Base-by-base conservation (phyloP, 2,329 filamentous ascomycete genomes). In the Nemania sp. region DNA sequence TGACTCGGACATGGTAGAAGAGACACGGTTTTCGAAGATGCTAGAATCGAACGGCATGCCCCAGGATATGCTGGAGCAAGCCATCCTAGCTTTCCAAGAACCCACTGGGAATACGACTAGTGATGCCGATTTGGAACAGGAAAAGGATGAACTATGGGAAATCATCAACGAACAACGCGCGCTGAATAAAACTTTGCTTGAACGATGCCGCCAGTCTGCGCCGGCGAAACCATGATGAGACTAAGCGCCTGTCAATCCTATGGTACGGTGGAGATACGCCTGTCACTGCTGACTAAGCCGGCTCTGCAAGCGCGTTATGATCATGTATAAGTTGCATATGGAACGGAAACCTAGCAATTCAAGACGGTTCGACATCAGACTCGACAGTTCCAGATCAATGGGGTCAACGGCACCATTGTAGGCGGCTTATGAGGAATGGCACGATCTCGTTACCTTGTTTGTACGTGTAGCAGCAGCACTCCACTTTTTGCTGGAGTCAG, bases 11-110 rank as follows among this genome's bases (percentile, higher is more conserved):
- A 54, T 76, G 17, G 63, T 70, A 6, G 64, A 65, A 3, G 65
- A 73, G n/a, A 75, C 74, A 12, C 70, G 73, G 54, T 77, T 84
- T 47, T 68, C 69, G 45, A 70, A 70, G 36, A 73, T 80, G 66
- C 67, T 83, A 19, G 67, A 70, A 31, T 66, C 73, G 8, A 72
- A 74, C 2, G 81, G 81, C 0, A 75, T 84, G 49, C 71, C 78
- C 0, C 61, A 68, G 4, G 73, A 76, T 14, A 67, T 73, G 2
- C 66, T 86, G 26, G 76, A 83, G 57, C 68, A 73, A 39, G 81
- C 80, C 11, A 74, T 83, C 20, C 66, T 76, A 3, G 72, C 75
- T 5, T 75, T 84, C 41, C 71, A 73, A 53, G 65, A 72, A 28
- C 70, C 72, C 3, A 55, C 47, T 3, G 53, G 60, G 22, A 64